These are phyloP conservation scores for Cordyceps cateniannulata DNA, from an alignment of 2,329 filamentous ascomycete species.

Conservation along the genomic window DNA sequence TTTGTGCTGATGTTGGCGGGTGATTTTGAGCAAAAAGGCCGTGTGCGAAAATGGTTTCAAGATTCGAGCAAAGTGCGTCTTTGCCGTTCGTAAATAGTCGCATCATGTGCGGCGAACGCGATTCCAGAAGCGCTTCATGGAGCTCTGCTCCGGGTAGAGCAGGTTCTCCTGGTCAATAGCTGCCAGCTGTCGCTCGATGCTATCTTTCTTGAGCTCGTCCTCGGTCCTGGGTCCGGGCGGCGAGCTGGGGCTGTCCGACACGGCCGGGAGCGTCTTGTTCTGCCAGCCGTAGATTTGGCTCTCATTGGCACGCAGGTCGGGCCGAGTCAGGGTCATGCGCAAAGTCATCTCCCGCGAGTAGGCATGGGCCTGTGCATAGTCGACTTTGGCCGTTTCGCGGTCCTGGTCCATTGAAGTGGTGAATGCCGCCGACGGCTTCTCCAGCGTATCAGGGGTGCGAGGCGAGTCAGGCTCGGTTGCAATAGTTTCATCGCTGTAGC, in stretches of 20 bases:
- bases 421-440: constrained; percentile 30
- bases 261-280: constrained; percentile 22
- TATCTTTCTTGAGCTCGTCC: constrained; percentile 44
- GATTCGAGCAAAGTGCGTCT: neutral
- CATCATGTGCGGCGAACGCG: constrained; percentile 43
- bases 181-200: constrained; percentile 46
- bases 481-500: constrained; percentile 49
- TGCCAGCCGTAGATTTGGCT: constrained; percentile 68
- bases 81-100: neutral
- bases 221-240: constrained; percentile 26
- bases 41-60: neutral
- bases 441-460: constrained; percentile 45
- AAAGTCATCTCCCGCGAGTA: constrained; percentile 83
- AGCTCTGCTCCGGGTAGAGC: constrained; percentile 37
- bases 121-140: constrained; percentile 61
- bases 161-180: constrained; percentile 45
- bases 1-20: constrained; percentile 4
- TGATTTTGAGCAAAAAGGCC: constrained; percentile 3
- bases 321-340: constrained; percentile 88
- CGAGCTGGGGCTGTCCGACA: constrained; percentile 28
- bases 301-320: constrained; percentile 73
- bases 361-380: constrained; percentile 45
- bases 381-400: constrained; percentile 24
- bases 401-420: constrained; percentile 20
- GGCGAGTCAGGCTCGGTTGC: constrained; percentile 54